These are phyloP conservation scores for Xylaria sp. DNA, from an alignment of 2,329 filamentous ascomycete species.

Conservation along the genomic window DNA sequence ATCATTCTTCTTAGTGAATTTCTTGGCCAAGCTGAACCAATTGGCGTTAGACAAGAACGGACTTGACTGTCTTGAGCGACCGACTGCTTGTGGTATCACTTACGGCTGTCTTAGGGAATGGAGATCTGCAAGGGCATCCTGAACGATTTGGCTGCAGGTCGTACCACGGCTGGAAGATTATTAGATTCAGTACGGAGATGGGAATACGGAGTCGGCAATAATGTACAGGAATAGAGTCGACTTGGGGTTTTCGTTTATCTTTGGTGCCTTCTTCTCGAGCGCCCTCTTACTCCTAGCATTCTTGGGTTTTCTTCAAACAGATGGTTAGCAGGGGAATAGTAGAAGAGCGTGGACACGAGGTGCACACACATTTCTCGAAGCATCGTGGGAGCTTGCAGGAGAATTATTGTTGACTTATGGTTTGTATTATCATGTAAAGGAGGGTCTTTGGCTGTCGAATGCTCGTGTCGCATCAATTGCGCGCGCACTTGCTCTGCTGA, in stretches of 20 bases:
- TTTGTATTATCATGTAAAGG: not conserved
- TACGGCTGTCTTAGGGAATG: slow-evolving; percentile 82
- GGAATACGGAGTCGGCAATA: not conserved
- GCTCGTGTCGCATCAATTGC: slow-evolving; percentile 26
- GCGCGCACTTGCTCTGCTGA: slow-evolving; percentile 31
- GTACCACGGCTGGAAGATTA: slow-evolving; percentile 70
- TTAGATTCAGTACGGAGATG: slow-evolving; percentile 27
- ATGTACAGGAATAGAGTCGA: slow-evolving; percentile 81
- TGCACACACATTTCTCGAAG: slow-evolving; percentile 46
- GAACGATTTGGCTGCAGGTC: slow-evolving; percentile 82
- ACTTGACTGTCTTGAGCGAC: not conserved
- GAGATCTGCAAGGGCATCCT: slow-evolving; percentile 87
- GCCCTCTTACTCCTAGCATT: slow-evolving; percentile 93
- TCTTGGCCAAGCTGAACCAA: slow-evolving; percentile 70
- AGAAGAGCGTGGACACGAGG: slow-evolving; percentile 1
- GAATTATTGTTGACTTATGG: not conserved
- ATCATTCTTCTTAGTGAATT: slow-evolving; percentile 96
- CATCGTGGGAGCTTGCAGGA: slow-evolving; percentile 33
- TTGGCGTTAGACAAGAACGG: not conserved
- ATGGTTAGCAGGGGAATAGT: slow-evolving; percentile 29
- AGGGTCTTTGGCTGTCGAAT: not conserved
- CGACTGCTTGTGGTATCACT: slow-evolving; percentile 59
- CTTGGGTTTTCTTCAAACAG: slow-evolving; percentile 64
- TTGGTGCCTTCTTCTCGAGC: slow-evolving; percentile 91
- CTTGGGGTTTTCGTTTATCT: slow-evolving; percentile 89